A percentile compares a stretch with the other conserved stretches of the same genome.
These are phyloP conservation scores for Colletotrichum liriopes DNA, from an alignment of 2,329 filamentous ascomycete genomes.

Conservation along the genomic window DNA sequence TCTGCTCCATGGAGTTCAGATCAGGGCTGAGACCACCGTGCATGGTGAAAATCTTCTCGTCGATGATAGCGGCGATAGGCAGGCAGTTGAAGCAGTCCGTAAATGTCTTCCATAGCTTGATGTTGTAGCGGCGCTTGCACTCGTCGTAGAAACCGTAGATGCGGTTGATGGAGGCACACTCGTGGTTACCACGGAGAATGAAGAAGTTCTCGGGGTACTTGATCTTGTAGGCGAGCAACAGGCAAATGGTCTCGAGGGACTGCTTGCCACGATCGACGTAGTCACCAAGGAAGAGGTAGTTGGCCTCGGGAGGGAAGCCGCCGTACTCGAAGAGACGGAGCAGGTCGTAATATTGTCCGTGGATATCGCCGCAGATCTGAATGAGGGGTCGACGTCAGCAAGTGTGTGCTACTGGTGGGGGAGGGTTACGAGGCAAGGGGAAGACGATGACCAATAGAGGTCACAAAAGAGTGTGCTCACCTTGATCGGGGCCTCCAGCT, in stretches of 20 bases:
- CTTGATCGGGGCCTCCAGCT: constrained; percentile 99
- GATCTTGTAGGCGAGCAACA: constrained; percentile 98
- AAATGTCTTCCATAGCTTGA: constrained; percentile 99
- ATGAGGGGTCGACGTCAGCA: constrained; percentile 43
- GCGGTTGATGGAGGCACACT: constrained; percentile 98
- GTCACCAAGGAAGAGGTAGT: constrained; percentile 99
- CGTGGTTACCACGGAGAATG: constrained; percentile 97
- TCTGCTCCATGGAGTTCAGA: constrained; percentile 99
- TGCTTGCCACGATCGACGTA: constrained; percentile 99
- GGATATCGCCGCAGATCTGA: constrained; percentile 98
- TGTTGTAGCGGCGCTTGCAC: constrained; percentile 99
- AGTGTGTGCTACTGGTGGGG: constrained; percentile 17
- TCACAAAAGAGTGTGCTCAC: constrained; percentile 65
- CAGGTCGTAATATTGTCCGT: constrained; percentile 99
- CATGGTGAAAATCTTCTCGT: constrained; percentile 99
- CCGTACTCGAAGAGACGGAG: constrained; percentile 98
- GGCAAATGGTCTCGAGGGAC: constrained; percentile 97
- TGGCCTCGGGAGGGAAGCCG: constrained; percentile 97
- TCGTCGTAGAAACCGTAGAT: constrained; percentile 99
- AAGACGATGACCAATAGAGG: constrained; percentile 34
- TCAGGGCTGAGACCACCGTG: constrained; percentile 97
- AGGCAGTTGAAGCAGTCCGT: constrained; percentile 99
- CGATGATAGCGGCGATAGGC: constrained; percentile 98
- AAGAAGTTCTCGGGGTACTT: constrained; percentile 99
- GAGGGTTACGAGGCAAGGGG: not conserved